These are phyloP conservation scores for Exophiala calicioides DNA, from an alignment of 2,329 filamentous ascomycete species.

Conservation along the genomic window DNA sequence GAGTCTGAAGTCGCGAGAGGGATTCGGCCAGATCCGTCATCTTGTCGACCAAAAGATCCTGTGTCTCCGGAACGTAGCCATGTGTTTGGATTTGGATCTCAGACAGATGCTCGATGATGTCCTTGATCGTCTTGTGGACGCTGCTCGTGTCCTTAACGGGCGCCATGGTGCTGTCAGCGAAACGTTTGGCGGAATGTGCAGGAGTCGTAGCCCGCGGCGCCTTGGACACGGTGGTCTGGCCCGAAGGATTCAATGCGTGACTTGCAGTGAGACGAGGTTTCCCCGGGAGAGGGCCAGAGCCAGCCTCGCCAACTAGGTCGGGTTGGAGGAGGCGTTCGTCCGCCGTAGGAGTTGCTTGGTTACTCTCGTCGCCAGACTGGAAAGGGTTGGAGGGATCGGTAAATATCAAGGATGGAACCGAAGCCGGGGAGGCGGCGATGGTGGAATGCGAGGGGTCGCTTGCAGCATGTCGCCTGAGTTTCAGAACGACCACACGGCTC, in stretches of 20 bases:
- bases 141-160: conserved; percentile 28
- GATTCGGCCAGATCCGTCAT: conserved; percentile 55
- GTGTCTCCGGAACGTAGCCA: conserved; percentile 59
- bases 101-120: conserved; percentile 63
- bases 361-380: not conserved
- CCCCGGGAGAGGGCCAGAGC: not conserved
- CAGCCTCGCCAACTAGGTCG: too few species aligned
- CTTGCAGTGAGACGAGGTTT: not conserved
- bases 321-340: not conserved
- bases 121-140: conserved; percentile 43
- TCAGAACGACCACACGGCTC: not conserved
- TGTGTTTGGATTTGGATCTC: conserved; percentile 60
- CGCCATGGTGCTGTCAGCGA: conserved; percentile 17
- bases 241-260: too few species aligned
- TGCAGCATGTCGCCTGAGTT: too few species aligned
- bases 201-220: too few species aligned
- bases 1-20: conserved; percentile 52
- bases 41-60: conserved; percentile 59
- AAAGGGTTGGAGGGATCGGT: not conserved
- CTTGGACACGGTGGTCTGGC: too few species aligned
- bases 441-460: too few species aligned
- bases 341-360: conserved; percentile 1
- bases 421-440: conserved; percentile 2
- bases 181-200: too few species aligned
- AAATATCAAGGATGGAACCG: conserved; percentile 6